Evolutionary conservation across 2,329 filamentous ascomycete species (phyloP).

Genomic region (Arthroderma sp.): DNA sequence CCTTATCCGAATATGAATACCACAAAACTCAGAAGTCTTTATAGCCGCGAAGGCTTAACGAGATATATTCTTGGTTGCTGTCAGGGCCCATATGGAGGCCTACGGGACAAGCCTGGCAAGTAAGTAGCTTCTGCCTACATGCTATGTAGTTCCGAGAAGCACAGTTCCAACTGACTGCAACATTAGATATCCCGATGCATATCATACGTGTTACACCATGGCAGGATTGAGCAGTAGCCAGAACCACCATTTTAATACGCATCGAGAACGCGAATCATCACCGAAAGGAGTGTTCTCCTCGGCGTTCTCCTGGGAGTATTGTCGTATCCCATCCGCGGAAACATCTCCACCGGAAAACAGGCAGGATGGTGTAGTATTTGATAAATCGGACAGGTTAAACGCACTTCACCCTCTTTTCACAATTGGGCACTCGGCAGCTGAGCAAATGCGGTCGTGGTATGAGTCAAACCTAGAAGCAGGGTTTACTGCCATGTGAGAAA

Average conservation of each 20-base stretch:
- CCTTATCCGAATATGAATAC: constrained; percentile 22
- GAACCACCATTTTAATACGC: constrained; percentile 31
- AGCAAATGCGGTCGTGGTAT: constrained; percentile 54
- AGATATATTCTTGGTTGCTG: constrained; percentile 85
- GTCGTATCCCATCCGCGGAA: constrained; percentile 30
- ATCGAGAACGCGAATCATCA: neutral
- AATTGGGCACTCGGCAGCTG: constrained; percentile 58
- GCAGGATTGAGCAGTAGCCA: constrained; percentile 73
- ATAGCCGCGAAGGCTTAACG: constrained; percentile 71
- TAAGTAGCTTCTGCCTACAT: constrained; percentile 33
- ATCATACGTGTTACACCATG: constrained; percentile 87
- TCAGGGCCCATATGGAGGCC: constrained; percentile 63
- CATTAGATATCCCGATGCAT: constrained; percentile 61
- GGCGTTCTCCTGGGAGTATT: constrained; percentile 28
- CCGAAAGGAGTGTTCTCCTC: constrained; percentile 7
- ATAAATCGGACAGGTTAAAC: constrained; percentile 54
- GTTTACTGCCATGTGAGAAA: too few relatives aligned
- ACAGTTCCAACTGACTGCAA: neutral
- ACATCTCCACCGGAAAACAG: constrained; percentile 21
- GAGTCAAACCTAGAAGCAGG: constrained; percentile 32
- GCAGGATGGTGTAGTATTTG: constrained; percentile 42
- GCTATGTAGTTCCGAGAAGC: too few relatives aligned
- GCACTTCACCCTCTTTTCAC: constrained; percentile 75
- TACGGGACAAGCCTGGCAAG: constrained; percentile 90
- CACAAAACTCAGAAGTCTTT: constrained; percentile 32